Percentiles rank a stretch among this genome's conserved stretches.
These are phyloP conservation scores for Agaricus subrufescens DNA, from an alignment of 768 basidiomycete species.

Conservation along the genomic window DNA sequence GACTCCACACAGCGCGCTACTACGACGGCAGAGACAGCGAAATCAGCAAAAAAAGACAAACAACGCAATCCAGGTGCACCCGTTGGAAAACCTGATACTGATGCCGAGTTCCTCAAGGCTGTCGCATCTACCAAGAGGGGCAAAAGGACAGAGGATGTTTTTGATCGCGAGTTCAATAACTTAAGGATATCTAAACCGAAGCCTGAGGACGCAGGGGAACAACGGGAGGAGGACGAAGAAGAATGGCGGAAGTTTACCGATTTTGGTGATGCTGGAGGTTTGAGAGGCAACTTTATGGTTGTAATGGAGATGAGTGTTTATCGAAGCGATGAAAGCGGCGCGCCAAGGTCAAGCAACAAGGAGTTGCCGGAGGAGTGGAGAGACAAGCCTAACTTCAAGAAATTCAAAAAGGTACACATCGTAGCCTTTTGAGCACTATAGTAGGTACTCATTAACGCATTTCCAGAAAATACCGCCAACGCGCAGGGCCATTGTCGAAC, in stretches of 20 bases:
- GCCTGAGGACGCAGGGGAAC: constrained; percentile 21
- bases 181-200: constrained; percentile 68
- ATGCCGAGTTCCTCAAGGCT: constrained; percentile 64
- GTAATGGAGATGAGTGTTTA: constrained; percentile 62
- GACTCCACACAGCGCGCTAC: constrained; percentile 25
- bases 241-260: constrained; percentile 61
- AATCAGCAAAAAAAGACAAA: constrained; percentile 10
- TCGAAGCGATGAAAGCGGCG: constrained; percentile 22
- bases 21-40: background rate
- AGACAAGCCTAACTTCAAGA: constrained; percentile 67
- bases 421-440: background rate
- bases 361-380: constrained; percentile 34
- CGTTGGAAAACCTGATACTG: constrained; percentile 57
- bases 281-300: constrained; percentile 80
- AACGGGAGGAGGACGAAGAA: constrained; percentile 33
- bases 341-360: constrained; percentile 6
- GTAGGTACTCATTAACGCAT: background rate
- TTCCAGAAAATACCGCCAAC: constrained; percentile 22
- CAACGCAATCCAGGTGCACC: constrained; percentile 24
- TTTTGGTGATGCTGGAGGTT: constrained; percentile 55
- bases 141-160: constrained; percentile 62
- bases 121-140: constrained; percentile 69
- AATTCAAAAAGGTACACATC: constrained; percentile 67
- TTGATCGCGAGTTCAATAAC: constrained; percentile 78
- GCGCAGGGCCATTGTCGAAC: constrained; percentile 37